Evolutionary conservation across 176 grass and related monocot genomes (phyloP).

Genomic region (Tuctoria greenei): DNA sequence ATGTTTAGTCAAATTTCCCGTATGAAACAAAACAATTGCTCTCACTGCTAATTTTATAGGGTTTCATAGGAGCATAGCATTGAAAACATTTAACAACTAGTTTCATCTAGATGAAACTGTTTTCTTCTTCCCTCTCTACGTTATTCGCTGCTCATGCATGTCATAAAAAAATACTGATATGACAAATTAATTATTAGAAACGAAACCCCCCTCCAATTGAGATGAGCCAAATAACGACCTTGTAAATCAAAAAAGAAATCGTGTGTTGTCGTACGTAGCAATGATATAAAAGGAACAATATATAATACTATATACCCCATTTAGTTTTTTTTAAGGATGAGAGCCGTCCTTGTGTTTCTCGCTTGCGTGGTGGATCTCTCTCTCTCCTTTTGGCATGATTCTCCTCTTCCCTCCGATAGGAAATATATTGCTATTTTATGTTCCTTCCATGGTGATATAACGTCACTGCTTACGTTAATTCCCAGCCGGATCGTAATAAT

Average conservation of each 20-base stretch:
- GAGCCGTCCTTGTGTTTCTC: constrained; percentile 35
- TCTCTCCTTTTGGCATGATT: constrained; percentile 55
- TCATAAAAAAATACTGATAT: too few species aligned
- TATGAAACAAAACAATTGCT: too few species aligned
- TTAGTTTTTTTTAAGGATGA: constrained; percentile 48
- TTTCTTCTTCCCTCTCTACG: too few species aligned
- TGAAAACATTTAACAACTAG: too few species aligned
- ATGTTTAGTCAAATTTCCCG: too few species aligned
- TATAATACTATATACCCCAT: constrained; percentile 10
- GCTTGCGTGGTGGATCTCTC: constrained; percentile 36
- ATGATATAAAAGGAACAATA: background rate
- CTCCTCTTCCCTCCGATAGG: constrained; percentile 45
- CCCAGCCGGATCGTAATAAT: constrained; percentile 35
- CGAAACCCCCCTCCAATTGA: too few species aligned
- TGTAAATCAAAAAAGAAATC: background rate
- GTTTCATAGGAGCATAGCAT: too few species aligned
- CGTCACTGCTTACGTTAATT: constrained; percentile 92
- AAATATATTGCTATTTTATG: constrained; percentile 45
- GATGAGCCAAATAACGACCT: background rate
- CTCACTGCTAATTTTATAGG: too few species aligned
- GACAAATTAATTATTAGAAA: too few species aligned
- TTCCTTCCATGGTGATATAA: background rate
- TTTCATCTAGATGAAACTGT: too few species aligned
- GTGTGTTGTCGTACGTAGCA: background rate
- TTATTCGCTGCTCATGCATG: too few species aligned